Evolutionary conservation across 2,329 filamentous ascomycete species (phyloP).

Genomic region (Colletotrichum musicola): DNA sequence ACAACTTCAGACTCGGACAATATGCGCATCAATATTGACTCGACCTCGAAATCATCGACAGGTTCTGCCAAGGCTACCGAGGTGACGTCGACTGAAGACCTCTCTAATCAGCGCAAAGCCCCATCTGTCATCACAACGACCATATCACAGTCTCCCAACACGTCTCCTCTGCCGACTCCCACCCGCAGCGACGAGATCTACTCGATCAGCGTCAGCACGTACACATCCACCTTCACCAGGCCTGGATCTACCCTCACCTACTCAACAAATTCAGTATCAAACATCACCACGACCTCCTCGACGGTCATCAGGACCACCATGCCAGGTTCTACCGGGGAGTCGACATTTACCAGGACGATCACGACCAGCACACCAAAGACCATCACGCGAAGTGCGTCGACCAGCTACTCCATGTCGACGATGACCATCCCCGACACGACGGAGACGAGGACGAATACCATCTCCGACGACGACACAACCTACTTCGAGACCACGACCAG

Average conservation of each 20-base stretch:
- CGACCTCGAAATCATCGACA: neutral
- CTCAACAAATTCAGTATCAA: neutral
- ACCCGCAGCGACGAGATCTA: neutral
- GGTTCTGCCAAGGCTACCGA: neutral
- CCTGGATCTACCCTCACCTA: conserved; percentile 4
- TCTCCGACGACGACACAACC: conserved; percentile 2
- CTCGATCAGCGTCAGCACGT: conserved; percentile 6
- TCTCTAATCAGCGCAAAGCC: neutral
- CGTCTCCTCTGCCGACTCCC: neutral
- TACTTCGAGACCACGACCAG: conserved; percentile 11
- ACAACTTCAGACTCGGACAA: neutral
- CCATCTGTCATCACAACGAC: neutral
- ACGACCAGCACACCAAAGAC: neutral
- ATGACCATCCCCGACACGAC: conserved; percentile 3
- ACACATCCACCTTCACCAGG: conserved; percentile 20
- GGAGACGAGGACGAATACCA: neutral
- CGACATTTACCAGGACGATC: neutral
- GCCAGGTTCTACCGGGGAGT: neutral
- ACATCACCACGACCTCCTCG: neutral
- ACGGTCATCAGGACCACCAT: conserved; percentile 7
- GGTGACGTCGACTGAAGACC: neutral
- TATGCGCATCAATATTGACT: neutral
- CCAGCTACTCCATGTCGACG: conserved; percentile 5
- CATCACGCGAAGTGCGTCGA: neutral
- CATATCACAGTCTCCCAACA: neutral